Percentiles rank a stretch among this genome's conserved stretches.
These are phyloP conservation scores for Ceratocystis smalleyi DNA, from an alignment of 2,329 filamentous ascomycete genomes.

Conservation along the genomic window DNA sequence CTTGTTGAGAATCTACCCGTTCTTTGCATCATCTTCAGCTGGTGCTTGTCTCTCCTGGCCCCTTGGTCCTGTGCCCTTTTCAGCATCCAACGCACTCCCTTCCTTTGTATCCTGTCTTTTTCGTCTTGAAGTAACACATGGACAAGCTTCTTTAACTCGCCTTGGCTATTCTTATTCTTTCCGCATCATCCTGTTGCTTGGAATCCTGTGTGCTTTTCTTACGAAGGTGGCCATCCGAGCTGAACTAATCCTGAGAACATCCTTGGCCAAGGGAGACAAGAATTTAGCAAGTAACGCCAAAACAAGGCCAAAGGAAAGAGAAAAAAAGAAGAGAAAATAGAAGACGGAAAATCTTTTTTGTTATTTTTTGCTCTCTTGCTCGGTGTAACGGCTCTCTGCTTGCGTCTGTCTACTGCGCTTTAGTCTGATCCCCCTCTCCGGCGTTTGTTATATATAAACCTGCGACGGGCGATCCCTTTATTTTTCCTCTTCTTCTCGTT, in stretches of 20 bases:
- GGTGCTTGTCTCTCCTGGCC: background rate
- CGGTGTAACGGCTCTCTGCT: background rate
- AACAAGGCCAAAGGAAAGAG: background rate
- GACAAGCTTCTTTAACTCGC: background rate
- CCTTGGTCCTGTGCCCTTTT: background rate
- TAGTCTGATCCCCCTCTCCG: background rate
- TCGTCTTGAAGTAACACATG: background rate
- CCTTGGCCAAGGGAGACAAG: constrained; percentile 1
- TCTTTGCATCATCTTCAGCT: background rate
- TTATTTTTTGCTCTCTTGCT: background rate
- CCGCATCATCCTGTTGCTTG: background rate
- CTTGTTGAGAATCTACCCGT: background rate
- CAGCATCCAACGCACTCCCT: background rate
- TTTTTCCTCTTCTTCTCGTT: background rate
- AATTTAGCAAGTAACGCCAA: background rate
- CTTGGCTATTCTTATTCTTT: background rate
- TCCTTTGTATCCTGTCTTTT: background rate
- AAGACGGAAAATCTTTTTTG: background rate
- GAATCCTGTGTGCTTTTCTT: constrained; percentile 1
- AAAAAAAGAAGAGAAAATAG: too few species aligned
- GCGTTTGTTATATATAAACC: background rate
- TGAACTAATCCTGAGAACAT: constrained; percentile 4
- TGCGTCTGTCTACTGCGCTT: background rate
- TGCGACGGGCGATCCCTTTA: background rate
- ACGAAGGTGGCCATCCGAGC: background rate